These are phyloP conservation scores for Musa troglodytarum DNA, from an alignment of 176 grass and related monocot species.

Conservation along the genomic window DNA sequence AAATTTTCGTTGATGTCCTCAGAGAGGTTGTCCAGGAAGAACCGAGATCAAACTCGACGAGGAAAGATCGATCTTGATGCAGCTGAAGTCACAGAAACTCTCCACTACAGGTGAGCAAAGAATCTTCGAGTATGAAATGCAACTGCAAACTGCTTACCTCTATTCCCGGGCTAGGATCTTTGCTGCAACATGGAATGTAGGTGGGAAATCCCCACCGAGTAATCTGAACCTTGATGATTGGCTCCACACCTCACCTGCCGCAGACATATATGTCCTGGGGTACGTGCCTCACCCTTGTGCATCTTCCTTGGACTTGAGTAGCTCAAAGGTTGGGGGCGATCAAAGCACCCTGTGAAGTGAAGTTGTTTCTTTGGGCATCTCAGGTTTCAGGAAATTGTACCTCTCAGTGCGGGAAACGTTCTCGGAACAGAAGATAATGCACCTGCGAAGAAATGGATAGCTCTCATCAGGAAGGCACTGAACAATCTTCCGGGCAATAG, in stretches of 20 bases:
- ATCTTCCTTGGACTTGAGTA: background rate
- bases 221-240: constrained; percentile 87
- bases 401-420: constrained; percentile 96
- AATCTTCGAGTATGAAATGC: background rate
- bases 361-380: constrained; percentile 9
- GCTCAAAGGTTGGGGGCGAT: constrained; percentile 32
- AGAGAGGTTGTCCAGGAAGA: constrained; percentile 1
- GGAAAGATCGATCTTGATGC: constrained; percentile 48
- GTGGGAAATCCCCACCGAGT: constrained; percentile 72
- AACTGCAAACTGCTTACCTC: background rate
- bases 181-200: constrained; percentile 93
- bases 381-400: constrained; percentile 98
- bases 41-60: constrained; percentile 3
- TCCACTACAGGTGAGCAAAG: constrained; percentile 43
- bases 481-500: constrained; percentile 53
- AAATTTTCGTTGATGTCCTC: background rate
- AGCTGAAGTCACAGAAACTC: constrained; percentile 47
- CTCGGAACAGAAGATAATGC: constrained; percentile 82
- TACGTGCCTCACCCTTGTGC: constrained; percentile 9
- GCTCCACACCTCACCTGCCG: constrained; percentile 79
- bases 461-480: constrained; percentile 65
- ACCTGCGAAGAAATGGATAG: constrained; percentile 86
- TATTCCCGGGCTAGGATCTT: constrained; percentile 43
- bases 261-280: constrained; percentile 94
- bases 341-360: background rate